Conservation (phyloP, 345 rosid species). For the Rhodomyrtus tomentosa region DNA sequence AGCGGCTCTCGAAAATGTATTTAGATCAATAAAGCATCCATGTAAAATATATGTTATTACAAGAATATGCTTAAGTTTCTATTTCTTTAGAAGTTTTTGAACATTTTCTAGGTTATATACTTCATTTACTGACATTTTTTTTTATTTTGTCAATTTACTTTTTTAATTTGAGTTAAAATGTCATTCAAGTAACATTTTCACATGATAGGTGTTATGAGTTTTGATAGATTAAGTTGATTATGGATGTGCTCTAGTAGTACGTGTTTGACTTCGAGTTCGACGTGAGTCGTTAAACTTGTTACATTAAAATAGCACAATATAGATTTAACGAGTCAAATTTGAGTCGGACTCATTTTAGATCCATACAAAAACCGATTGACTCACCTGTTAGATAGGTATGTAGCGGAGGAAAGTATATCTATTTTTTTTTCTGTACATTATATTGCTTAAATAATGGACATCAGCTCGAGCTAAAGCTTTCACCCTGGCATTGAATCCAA, state of each 20-base stretch:
- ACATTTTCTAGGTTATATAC: neutral
- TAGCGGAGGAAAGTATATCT: neutral
- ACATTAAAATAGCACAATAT: neutral
- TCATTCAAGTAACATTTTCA: neutral
- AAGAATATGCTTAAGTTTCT: neutral
- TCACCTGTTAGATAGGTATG: accelerated
- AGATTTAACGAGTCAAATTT: neutral
- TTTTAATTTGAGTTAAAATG: neutral
- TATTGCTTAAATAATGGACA: too few species aligned
- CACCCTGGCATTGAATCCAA: neutral
- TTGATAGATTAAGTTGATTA: neutral
- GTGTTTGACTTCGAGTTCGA: neutral
- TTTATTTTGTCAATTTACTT: neutral
- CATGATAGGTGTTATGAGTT: neutral
- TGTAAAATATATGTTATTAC: too few species aligned
- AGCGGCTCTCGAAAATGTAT: neutral
- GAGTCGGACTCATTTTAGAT: neutral
- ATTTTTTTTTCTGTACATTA: neutral
- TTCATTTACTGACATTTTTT: neutral
- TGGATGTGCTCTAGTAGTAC: neutral
- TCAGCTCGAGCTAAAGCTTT: neutral
- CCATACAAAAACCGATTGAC: neutral
- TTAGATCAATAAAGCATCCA: neutral
- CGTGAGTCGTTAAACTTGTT: neutral
- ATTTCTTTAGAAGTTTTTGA: neutral